Evolutionary conservation across 495 filamentous ascomycete species (phyloP), one percentile per base, ranked within the genome.

Genomic region (Geoglossum glabrum): DNA sequence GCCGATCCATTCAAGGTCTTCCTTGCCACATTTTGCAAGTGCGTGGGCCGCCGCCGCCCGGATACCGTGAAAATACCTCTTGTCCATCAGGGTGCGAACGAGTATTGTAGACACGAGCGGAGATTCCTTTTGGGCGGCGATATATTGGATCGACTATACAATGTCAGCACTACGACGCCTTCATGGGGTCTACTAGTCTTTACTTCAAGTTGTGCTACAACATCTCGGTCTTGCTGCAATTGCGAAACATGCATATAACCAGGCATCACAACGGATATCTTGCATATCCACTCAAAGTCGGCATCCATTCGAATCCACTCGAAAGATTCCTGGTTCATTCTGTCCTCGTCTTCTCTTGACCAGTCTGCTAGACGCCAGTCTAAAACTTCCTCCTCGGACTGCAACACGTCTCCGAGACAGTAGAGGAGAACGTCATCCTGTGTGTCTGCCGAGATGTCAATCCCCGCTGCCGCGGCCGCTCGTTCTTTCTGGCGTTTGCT

Each of bases 271-370:
- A 90, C 75, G 43, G 79, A 79, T 54, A 86, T 74, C 55, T 83
- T 83, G 70, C 86, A 90, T 40, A 96, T 80, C 92, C 92, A 99
- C 65, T 99, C 92, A 63, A 96, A 96, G 68, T 99, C 92, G 21
- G 90, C 87, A 69, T 99, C 92, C 76, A 97, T 85, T 17, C 92
- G 81, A 59, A 97, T 92, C 92, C 92, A 99, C 67, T 99, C 92
- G 65, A 96, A 99, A 2, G 85, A 92, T 65, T 99, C 92, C 56
- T 88, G 81, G 40, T 87, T 86, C 93, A 99, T 99, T 59, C 77
- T 76, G 8, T 82, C 76, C 65, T 97, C 89, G 13, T 88, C 84
- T 36, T 89, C 85, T 57, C 82, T 79, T 52, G 80, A 79, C 92
- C 92, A 99, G 57, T 96, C 90, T 9, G 76, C 72, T 15, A 99